phyloP scores from a whole-genome alignment of 306 rosid genomes.

The Acmispon strigosus region DNA sequence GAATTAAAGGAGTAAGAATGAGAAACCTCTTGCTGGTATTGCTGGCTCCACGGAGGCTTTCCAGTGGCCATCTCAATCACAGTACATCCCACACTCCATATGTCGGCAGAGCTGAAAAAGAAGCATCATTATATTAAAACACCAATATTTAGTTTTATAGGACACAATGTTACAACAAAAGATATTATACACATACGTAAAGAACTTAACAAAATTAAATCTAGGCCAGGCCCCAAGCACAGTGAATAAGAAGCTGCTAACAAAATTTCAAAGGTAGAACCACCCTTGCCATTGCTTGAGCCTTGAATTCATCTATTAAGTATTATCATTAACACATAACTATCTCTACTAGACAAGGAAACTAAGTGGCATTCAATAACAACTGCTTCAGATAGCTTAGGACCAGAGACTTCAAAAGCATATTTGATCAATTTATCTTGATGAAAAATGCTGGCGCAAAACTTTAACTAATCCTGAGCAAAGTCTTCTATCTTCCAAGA shows the following conservation, averaged over 20 bases:
- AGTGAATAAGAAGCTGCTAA: neutral
- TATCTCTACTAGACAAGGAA: neutral
- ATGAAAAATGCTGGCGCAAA: neutral
- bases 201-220: neutral
- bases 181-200: neutral
- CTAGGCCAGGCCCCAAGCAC: neutral
- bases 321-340: neutral
- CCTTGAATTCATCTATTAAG: neutral
- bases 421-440: neutral
- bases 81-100: conserved; percentile 99
- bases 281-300: neutral
- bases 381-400: conserved; percentile 5
- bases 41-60: conserved; percentile 99
- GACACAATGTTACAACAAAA: neutral
- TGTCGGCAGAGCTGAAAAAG: conserved; percentile 88
- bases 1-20: conserved; percentile 7
- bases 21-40: conserved; percentile 88
- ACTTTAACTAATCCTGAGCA: conserved; percentile 1
- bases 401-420: neutral
- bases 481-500: neutral
- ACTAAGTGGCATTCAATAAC: neutral
- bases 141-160: conserved; percentile 20
- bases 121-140: conserved; percentile 14
- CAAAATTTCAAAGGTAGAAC: neutral
- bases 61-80: conserved; percentile 99